Evolutionary conservation across 495 filamentous ascomycete genomes (phyloP), one percentile per base, ranked within the genome.

Genomic region (Talaromyces trachyspermus): DNA sequence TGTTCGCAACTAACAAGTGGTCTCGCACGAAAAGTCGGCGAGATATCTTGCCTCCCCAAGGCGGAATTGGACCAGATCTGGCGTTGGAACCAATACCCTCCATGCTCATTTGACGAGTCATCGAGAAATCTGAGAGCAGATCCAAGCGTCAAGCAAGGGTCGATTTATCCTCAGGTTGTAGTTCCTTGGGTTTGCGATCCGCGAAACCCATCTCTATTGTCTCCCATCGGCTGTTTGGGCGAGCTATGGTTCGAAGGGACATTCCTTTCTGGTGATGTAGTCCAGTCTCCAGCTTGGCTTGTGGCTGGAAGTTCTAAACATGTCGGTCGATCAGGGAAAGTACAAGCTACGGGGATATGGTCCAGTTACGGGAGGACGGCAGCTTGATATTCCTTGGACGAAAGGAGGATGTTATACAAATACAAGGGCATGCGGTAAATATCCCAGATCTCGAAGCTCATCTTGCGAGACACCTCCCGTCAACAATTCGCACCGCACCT

Each of bases 361-460:
- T 80, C 9, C 66, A 69, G 23, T 80, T 84, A 48, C 63, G 71
- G 18, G 73, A 76, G 12, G 76, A 78, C 5, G 75, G 77, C 8
- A 66, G 63, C 5, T 58, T 84, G 14, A 66, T 70, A 29, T 84
- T 79, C 58, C 59, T 84, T 17, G 81, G 81, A 37, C 67, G 81
- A 22, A 78, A 78, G 44, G 81, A 84, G 33, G 54, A 62, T 24
- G 45, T 64, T 2, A 39, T 65, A 3, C 50, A 50, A 0, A 53
- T 59, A 15, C 54, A 69, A 30, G 66, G 64, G 15, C 61, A 69
- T 49, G 61, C 60, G 17, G 57, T 68, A 15, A 56, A 65, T 41
- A 63, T 63, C 18, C 37, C 59, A 11, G 64, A 67, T 10, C 43
- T 69, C 22, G 62, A 62, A 35, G 24, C 44, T 2, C 55, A 70